Conservation (phyloP, 306 rosid species). For the Crotalaria pallida region DNA sequence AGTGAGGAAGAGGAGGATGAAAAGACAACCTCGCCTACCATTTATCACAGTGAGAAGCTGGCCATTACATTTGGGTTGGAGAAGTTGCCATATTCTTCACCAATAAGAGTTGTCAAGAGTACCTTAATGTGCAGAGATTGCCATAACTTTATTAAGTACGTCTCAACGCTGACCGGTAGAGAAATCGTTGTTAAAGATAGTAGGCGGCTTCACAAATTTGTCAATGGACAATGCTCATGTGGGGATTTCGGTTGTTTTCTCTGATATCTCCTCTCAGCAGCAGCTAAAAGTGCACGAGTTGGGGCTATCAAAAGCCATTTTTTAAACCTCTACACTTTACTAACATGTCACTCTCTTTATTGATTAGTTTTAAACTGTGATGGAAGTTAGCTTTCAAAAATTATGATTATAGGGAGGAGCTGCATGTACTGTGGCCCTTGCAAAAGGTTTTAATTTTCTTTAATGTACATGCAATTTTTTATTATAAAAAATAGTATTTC, state of each 20-base stretch:
- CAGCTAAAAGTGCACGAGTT: neutral
- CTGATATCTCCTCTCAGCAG: constrained; percentile 22
- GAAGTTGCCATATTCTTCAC: constrained; percentile 47
- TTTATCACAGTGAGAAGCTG: constrained; percentile 74
- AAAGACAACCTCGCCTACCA: constrained; percentile 27
- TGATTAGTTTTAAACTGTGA: neutral
- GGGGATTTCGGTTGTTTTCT: constrained; percentile 52
- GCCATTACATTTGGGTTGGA: constrained; percentile 69
- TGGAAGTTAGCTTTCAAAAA: neutral
- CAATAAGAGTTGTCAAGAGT: constrained; percentile 63
- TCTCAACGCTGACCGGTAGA: constrained; percentile 51
- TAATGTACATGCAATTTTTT: too few species aligned
- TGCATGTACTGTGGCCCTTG: too few species aligned
- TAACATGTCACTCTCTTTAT: neutral
- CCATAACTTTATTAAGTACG: constrained; percentile 58
- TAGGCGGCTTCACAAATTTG: constrained; percentile 71
- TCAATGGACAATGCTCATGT: constrained; percentile 69
- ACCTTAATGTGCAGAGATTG: constrained; percentile 74
- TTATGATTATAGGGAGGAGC: neutral
- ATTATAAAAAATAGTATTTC: too few species aligned
- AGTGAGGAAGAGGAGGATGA: constrained; percentile 47
- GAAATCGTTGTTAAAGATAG: constrained; percentile 74
- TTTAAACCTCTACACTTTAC: neutral
- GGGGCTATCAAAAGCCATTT: constrained; percentile 6
- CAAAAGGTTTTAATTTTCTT: too few species aligned